Percentiles rank a stretch among this genome's conserved stretches.
These are phyloP conservation scores for Metschnikowia lochheadii DNA, from an alignment of 805 yeast species.

Conservation along the genomic window DNA sequence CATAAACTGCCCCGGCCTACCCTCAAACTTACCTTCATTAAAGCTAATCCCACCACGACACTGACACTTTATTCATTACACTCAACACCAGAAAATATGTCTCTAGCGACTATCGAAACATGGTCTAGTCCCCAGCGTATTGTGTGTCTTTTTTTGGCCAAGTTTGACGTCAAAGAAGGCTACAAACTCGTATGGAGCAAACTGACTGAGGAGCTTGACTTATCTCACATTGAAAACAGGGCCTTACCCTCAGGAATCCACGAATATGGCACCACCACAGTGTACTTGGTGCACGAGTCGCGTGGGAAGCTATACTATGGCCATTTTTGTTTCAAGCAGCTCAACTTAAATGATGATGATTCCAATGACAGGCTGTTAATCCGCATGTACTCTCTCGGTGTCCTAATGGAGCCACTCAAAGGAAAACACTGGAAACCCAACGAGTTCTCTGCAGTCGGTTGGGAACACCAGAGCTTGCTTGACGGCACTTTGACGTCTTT, in stretches of 20 bases:
- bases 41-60: neutral
- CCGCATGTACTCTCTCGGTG: constrained; percentile 62
- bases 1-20: neutral
- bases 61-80: neutral
- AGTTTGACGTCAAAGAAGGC: constrained; percentile 34
- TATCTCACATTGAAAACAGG: constrained; percentile 35
- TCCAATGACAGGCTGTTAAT: constrained; percentile 32
- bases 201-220: constrained; percentile 15
- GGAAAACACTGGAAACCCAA: constrained; percentile 36
- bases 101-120: constrained; percentile 1
- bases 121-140: constrained; percentile 23
- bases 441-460: constrained; percentile 36
- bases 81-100: neutral
- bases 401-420: constrained; percentile 45
- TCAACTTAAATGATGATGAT: constrained; percentile 10
- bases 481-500: constrained; percentile 23
- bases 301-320: constrained; percentile 31
- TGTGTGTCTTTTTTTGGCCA: constrained; percentile 30
- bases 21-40: neutral
- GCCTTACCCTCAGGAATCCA: constrained; percentile 41
- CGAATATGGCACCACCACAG: constrained; percentile 26
- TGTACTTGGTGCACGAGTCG: constrained; percentile 28
- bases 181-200: constrained; percentile 37
- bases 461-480: constrained; percentile 40
- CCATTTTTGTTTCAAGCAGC: constrained; percentile 30